phyloP scores from a whole-genome alignment of 768 basidiomycete genomes.

The Gloeostereum incarnatum region DNA sequence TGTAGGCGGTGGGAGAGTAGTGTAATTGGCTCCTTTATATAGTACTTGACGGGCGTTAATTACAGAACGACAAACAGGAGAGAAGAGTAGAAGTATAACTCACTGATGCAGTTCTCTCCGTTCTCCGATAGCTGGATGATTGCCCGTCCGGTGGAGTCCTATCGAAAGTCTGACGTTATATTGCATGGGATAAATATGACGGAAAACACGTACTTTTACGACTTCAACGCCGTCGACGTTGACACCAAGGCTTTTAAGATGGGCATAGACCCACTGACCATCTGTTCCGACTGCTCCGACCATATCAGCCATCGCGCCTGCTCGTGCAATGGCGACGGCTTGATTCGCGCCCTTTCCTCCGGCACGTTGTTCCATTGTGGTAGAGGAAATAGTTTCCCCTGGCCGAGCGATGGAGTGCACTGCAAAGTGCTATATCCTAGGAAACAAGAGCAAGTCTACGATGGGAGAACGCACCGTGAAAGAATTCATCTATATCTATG shows the following conservation, averaged over 20 bases:
- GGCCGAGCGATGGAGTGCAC: conserved; percentile 45
- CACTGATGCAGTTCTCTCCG: conserved; percentile 59
- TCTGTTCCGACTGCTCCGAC: conserved; percentile 48
- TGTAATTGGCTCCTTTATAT: conserved; percentile 50
- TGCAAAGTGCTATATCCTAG: conserved; percentile 11
- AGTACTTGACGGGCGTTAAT: conserved; percentile 26
- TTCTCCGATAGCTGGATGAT: conserved; percentile 48
- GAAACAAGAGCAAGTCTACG: neutral
- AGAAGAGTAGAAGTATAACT: conserved; percentile 10
- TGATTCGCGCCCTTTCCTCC: conserved; percentile 64
- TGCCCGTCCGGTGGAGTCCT: conserved; percentile 50
- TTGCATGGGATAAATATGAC: neutral
- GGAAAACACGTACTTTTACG: conserved; percentile 22
- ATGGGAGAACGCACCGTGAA: conserved; percentile 30
- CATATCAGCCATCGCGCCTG: conserved; percentile 37
- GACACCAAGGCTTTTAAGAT: conserved; percentile 29
- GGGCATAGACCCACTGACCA: conserved; percentile 36
- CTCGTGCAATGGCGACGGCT: conserved; percentile 45
- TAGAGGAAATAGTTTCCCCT: conserved; percentile 53
- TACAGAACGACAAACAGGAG: neutral
- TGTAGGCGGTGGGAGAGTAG: conserved; percentile 16
- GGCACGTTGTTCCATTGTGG: conserved; percentile 33
- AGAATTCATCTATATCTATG: conserved; percentile 54
- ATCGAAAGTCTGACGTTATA: conserved; percentile 1
- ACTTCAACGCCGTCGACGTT: conserved; percentile 26